Conservation (phyloP, 169 alveolate species). For the Plasmodium blacklocki region DNA sequence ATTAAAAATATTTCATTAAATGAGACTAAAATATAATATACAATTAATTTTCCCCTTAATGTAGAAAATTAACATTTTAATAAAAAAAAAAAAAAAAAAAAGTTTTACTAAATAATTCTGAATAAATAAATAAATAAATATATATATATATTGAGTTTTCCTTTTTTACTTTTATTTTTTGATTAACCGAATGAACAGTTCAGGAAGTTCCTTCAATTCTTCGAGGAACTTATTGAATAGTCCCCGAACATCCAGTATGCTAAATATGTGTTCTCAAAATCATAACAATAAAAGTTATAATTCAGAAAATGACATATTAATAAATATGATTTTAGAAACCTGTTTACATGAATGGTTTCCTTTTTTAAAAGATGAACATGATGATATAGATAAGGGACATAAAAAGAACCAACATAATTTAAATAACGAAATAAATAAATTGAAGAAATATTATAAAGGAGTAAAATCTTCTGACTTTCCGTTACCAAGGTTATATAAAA, state of each 20-base stretch:
- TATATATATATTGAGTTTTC: not conserved
- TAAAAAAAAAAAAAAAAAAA: not conserved
- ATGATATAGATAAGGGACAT: not conserved
- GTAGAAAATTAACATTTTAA: too few relatives aligned
- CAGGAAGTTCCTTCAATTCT: slow-evolving; percentile 8
- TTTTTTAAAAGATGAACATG: slow-evolving; percentile 51
- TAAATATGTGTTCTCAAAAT: slow-evolving; percentile 34
- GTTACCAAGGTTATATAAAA: slow-evolving; percentile 42
- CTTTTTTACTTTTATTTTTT: not conserved
- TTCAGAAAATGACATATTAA: slow-evolving; percentile 37
- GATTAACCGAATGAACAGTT: slow-evolving; percentile 23
- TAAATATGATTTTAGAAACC: slow-evolving; percentile 28
- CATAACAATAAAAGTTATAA: slow-evolving; percentile 6
- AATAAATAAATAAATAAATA: not conserved
- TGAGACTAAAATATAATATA: too few relatives aligned
- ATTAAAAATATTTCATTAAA: too few relatives aligned
- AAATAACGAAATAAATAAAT: slow-evolving; percentile 20
- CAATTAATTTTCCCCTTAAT: too few relatives aligned
- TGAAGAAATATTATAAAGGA: slow-evolving; percentile 50
- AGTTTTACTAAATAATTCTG: not conserved
- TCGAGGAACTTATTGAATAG: slow-evolving; percentile 17
- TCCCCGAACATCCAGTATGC: not conserved
- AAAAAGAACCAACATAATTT: not conserved
- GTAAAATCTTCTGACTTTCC: slow-evolving; percentile 65
- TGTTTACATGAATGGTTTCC: slow-evolving; percentile 75